Base-by-base conservation (phyloP, 306 rosid species). In the Arachis hypogaea region DNA sequence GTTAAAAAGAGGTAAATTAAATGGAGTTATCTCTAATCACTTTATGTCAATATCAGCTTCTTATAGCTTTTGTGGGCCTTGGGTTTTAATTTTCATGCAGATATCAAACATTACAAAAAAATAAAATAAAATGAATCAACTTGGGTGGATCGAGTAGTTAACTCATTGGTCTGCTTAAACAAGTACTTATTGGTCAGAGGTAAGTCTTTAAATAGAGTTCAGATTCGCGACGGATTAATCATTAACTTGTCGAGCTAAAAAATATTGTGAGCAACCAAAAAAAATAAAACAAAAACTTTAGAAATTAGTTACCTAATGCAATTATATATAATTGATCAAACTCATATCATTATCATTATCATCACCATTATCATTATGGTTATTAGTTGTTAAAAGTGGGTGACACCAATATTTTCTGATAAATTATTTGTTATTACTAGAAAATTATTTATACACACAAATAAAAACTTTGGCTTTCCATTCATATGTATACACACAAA, bases 31-130 rank as follows among this genome's bases (percentile, higher is more conserved):
- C 75, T 52, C 66, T 33, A 33, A 33, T 54, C 76, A 72, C 79
- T 65, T 77, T 66, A 62, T 77, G 85, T 82, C 82, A 77, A 73
- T 67, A 72, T 77, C 73, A 69, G 69, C 55, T 69, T 52, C 73
- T 77, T 73, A 73, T 82, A 72, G 85, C 73, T 68, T 72, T 5
- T 45, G 79, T 72, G 85, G 85, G 50, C 72, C 82, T 69, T 55
- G 18, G 46, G 68, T 14, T 72, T 74, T 22, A 22, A 22, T 22
- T 73, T 33, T 3, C 76, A 61, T 46, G 79, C 64, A 82, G 42
- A 49, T 47, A 55, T 77, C 63, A 77, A 64, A 22, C 28, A 22
- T 22, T 22, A 22, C 28, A 22, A 22, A 22, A 22, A 22, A 22
- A 22, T 22, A 22, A 22, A 22, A 22, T 22, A 22, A 22, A 22